phyloP scores from a whole-genome alignment of 2,329 filamentous ascomycete species.

The Fusarium penzigii region DNA sequence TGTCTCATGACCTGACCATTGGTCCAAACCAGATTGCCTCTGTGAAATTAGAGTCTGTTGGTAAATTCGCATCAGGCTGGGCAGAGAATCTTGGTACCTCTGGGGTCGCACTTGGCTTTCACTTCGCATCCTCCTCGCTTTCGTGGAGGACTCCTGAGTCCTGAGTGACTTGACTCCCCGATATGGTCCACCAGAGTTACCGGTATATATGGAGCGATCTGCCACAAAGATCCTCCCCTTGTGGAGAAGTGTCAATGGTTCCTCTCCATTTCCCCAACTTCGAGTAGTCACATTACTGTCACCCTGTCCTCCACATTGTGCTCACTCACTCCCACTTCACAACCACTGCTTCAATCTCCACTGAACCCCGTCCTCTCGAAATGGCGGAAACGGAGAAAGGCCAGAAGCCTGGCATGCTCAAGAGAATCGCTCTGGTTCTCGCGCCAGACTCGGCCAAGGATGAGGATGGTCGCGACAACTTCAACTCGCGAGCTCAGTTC shows the following conservation, averaged over 20 bases:
- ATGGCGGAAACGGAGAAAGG: slow-evolving; percentile 20
- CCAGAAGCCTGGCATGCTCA: slow-evolving; percentile 17
- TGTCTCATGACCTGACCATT: not conserved
- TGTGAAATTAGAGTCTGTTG: not conserved
- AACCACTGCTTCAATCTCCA: too few species aligned
- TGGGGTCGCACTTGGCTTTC: not conserved
- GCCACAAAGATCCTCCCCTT: slow-evolving; percentile 9
- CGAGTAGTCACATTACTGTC: not conserved
- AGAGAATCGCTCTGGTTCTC: slow-evolving; percentile 19
- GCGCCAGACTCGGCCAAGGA: slow-evolving; percentile 27
- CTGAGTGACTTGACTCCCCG: too few species aligned
- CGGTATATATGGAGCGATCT: slow-evolving; percentile 11
- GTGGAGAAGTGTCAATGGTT: slow-evolving; percentile 4
- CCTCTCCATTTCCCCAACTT: not conserved
- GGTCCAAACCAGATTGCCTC: too few species aligned
- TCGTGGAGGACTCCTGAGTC: not conserved
- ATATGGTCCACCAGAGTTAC: too few species aligned
- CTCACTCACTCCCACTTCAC: not conserved
- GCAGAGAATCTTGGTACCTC: not conserved
- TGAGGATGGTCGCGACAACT: slow-evolving; percentile 29
- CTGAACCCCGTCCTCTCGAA: not conserved
- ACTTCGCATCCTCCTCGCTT: not conserved
- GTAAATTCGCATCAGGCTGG: not conserved
- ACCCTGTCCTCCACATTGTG: not conserved
- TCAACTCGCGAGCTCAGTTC: slow-evolving; percentile 27